Evolutionary conservation across 345 rosid species (phyloP).

Genomic region (Turritis glabra): DNA sequence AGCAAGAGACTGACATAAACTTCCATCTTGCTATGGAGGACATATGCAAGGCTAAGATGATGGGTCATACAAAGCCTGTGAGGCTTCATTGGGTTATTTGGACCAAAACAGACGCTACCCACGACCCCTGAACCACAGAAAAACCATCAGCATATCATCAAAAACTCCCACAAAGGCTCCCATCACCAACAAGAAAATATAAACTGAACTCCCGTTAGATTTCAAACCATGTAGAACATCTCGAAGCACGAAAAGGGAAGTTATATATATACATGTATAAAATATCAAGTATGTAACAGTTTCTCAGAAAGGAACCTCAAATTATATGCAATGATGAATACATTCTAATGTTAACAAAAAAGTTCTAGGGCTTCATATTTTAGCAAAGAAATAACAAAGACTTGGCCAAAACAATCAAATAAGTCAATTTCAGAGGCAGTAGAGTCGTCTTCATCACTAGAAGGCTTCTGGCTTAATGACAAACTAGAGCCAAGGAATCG

Average conservation of each 20-base stretch:
- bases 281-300: background rate
- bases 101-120: conserved; percentile 92
- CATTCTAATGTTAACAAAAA: background rate
- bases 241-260: background rate
- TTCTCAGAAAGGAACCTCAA: background rate
- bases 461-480: background rate
- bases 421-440: background rate
- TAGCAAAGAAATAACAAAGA: background rate
- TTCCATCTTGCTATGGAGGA: conserved; percentile 94
- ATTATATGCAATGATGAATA: background rate
- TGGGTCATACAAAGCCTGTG: conserved; percentile 98
- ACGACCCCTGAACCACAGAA: conserved; percentile 68
- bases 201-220: background rate
- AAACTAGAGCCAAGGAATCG: background rate
- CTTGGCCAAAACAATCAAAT: background rate
- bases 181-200: background rate
- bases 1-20: conserved; percentile 60
- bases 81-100: conserved; percentile 97
- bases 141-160: background rate
- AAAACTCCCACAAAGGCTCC: background rate
- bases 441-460: background rate
- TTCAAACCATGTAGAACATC: background rate
- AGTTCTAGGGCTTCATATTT: conserved; percentile 3
- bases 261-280: background rate
- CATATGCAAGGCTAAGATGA: conserved; percentile 93